Percentiles rank a stretch among this genome's conserved stretches.
These are phyloP conservation scores for Nigrospora sphaerica DNA, from an alignment of 2,329 filamentous ascomycete species.

Conservation along the genomic window DNA sequence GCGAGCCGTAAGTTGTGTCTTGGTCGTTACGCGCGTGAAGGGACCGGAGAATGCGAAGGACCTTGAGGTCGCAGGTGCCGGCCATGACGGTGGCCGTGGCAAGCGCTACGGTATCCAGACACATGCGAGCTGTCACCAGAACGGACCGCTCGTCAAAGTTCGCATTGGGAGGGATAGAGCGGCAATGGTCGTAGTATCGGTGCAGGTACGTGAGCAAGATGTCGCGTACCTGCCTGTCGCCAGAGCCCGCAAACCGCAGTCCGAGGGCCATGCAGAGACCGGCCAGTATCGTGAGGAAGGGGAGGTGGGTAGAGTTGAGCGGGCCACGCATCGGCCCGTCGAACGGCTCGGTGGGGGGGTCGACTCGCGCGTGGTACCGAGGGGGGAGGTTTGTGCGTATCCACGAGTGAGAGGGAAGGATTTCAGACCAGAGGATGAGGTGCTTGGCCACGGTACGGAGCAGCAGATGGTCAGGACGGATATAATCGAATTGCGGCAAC, in stretches of 20 bases:
- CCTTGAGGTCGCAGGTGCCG: slow-evolving; percentile 80
- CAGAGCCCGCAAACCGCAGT: slow-evolving; percentile 68
- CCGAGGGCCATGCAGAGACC: slow-evolving; percentile 80
- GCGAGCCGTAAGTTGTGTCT: slow-evolving; percentile 86
- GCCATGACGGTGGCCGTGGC: slow-evolving; percentile 88
- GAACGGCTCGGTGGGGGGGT: slow-evolving; percentile 48
- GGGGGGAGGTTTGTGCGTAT: slow-evolving; percentile 65
- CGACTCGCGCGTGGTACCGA: slow-evolving; percentile 57
- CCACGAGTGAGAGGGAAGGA: slow-evolving; percentile 69
- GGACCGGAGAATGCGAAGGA: slow-evolving; percentile 78
- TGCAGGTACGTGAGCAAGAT: slow-evolving; percentile 79
- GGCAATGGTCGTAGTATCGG: slow-evolving; percentile 72
- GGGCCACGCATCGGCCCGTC: slow-evolving; percentile 15
- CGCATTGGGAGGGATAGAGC: slow-evolving; percentile 21
- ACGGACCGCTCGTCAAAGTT: slow-evolving; percentile 81
- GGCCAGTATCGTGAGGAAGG: slow-evolving; percentile 86
- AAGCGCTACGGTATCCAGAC: slow-evolving; percentile 80
- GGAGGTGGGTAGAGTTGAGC: slow-evolving; percentile 75
- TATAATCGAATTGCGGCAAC: slow-evolving; percentile 86
- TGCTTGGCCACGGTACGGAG: slow-evolving; percentile 84
- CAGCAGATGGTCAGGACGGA: slow-evolving; percentile 86
- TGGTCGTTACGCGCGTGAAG: slow-evolving; percentile 81
- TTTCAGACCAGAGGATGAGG: slow-evolving; percentile 85
- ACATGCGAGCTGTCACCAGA: slow-evolving; percentile 78
- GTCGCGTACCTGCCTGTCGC: slow-evolving; percentile 65